A percentile compares a stretch with the other conserved stretches of the same genome.
Evolutionary conservation across 108 stramenopile species (phyloP).

Genomic region (Pseudonitzschia multiseries): DNA sequence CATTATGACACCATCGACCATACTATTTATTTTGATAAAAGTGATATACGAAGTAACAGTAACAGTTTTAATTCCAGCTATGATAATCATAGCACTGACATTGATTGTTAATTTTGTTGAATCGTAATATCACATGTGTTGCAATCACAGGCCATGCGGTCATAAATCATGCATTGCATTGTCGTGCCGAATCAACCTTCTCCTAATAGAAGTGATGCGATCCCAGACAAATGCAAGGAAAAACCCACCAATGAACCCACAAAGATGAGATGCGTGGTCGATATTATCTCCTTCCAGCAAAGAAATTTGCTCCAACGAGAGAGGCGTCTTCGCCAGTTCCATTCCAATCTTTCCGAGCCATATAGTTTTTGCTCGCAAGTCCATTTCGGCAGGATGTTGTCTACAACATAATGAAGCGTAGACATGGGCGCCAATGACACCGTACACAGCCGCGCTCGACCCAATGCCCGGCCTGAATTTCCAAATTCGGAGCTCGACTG

Average conservation of each 20-base stretch:
- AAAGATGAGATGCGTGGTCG: conserved; percentile 12
- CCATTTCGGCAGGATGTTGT: conserved; percentile 8
- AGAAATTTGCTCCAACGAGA: conserved; percentile 12
- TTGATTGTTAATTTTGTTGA: too few relatives aligned
- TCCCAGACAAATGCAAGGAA: conserved; percentile 10
- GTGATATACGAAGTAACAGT: too few relatives aligned
- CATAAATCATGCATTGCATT: background rate
- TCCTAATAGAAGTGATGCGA: background rate
- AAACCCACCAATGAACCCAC: conserved; percentile 11
- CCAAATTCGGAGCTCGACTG: conserved; percentile 1
- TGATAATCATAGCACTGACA: too few relatives aligned
- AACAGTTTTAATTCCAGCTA: too few relatives aligned
- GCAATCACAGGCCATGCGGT: too few relatives aligned
- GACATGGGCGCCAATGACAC: conserved; percentile 2
- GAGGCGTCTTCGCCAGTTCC: conserved; percentile 8
- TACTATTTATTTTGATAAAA: too few relatives aligned
- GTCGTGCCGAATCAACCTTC: background rate
- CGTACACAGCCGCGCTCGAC: conserved; percentile 10
- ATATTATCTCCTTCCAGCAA: background rate
- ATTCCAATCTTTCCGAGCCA: conserved; percentile 11
- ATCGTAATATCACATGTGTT: too few relatives aligned
- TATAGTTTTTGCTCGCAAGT: background rate
- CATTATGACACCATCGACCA: too few relatives aligned
- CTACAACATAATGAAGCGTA: background rate
- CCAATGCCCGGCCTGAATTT: conserved; percentile 2